Base-by-base conservation (phyloP, 495 filamentous ascomycete species). In the Neurospora sp. region DNA sequence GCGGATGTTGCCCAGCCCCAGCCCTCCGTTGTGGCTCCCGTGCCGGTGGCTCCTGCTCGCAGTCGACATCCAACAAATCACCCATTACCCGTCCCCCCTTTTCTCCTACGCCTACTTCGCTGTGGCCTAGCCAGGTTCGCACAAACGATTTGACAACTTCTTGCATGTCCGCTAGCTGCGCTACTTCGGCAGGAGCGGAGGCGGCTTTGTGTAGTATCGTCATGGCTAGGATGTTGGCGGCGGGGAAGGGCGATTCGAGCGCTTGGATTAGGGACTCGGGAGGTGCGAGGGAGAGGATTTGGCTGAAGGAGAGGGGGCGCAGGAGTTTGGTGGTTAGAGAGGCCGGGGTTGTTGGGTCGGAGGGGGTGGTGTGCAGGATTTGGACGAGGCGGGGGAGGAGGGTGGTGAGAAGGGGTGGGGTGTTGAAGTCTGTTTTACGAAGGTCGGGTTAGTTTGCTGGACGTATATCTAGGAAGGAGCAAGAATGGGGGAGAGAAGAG, bases 201-300 rank as follows among this genome's bases (percentile, higher is more conserved):
- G 88, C 84, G 11, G 93, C 94, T 77, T 96, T 97, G 74, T 87
- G 85, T 69, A 97, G 81, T 71, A 97, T 80, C 4, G 87, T 84
- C 38, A 97, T 85, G 71, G 88, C 91, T 23, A 95, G 86, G 12
- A 90, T 77, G 77, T 95, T 94, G 77, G 92, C 88, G 0, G 90
- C 87, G 18, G 86, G 84, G 4, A 89, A 87, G 1, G 90, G 87
- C 5, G 90, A 88, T 48, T 83, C 82, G 69, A 94, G 86, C 1
- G 86, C 86, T 66, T 84, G 82, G 46, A 87, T 81, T 8, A 92
- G 76, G 41, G 86, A 83, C 5, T 86, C 86, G 70, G 86, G 82
- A 16, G 88, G 83, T 10, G 88, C 85, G 18, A 89, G 78, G n/a
- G 82, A 82, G 40, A 88, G 77, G 39, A 87, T 77, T 35, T 88